Evolutionary conservation across 441 rosid genomes (phyloP), one percentile per base, ranked within the genome.

Genomic region (Gossypium gossypioides): DNA sequence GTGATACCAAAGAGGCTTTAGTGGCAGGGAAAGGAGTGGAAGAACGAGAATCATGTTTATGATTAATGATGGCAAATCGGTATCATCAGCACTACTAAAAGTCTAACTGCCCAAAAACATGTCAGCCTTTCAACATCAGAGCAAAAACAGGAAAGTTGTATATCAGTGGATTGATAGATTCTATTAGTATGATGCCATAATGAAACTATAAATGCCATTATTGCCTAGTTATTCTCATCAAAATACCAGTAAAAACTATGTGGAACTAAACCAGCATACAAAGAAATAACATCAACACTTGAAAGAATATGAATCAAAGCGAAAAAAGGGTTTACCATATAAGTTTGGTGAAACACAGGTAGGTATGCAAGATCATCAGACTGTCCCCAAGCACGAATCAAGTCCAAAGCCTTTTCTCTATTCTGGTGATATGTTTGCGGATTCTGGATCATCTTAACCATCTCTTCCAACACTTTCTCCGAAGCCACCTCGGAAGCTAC

Each of bases 381-480:
- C 75, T 83, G 87, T 52, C 98, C 97, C 96, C 98, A 91, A 74
- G 89, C 93, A 48, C 87, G 76, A 76, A 93, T 84, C 87, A 89
- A 78, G 81, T 88, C 90, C 80, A 81, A 78, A 72, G 89, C 91
- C 77, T 89, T 81, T 48, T 66, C 78, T 71, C 92, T 78, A 32
- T 84, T 93, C 76, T 78, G 85, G 0, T 72, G 68, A 74, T 87
- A 86, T 0, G 87, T 83, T 52, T 77, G 86, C 0, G 86, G 88
- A 62, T 84, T 85, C 74, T 89, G 86, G 51, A 93, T 86, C 80
- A 93, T 79, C 91, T 63, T 87, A 77, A 88, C 92, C 97, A 91
- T 91, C 79, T 93, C 98, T 69, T 93, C 97, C 85, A 93, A 81
- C 67, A 91, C 87, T 72, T 84, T 91, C 85, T 91, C 96, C 0